Evolutionary conservation across 2,329 filamentous ascomycete species (phyloP).

Genomic region (Didymella lethalis): DNA sequence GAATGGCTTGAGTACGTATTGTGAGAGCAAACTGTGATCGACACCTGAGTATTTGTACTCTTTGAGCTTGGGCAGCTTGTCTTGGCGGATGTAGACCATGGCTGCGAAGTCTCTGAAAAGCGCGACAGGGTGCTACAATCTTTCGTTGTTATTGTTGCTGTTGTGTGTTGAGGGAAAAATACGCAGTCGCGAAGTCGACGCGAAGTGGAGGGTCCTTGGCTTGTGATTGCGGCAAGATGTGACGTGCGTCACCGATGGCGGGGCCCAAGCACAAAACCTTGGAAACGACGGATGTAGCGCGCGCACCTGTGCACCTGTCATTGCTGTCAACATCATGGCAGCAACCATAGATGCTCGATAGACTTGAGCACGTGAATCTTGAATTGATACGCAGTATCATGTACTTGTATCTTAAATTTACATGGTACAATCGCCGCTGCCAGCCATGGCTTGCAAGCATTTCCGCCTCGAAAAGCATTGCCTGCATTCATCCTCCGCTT

Average conservation of each 20-base stretch:
- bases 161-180: conserved; percentile 12
- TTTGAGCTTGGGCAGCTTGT: conserved; percentile 85
- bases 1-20: conserved; percentile 96
- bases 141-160: conserved; percentile 24
- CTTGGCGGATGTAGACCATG: conserved; percentile 96
- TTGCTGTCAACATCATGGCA: not conserved
- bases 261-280: conserved; percentile 17
- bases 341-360: not conserved
- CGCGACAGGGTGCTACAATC: conserved; percentile 12
- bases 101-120: conserved; percentile 17
- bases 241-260: conserved; percentile 36
- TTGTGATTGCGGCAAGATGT: conserved; percentile 40
- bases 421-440: not conserved
- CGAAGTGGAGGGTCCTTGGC: conserved; percentile 33
- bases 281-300: conserved; percentile 7
- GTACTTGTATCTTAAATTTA: not conserved
- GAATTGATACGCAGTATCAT: not conserved
- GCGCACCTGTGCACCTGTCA: not conserved
- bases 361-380: not conserved
- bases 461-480: not conserved
- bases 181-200: conserved; percentile 23
- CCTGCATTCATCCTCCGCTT: not conserved
- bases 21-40: conserved; percentile 87
- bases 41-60: conserved; percentile 95
- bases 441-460: not conserved